Conservation (phyloP, 2,329 filamentous ascomycete species). For the Colletotrichum nymphaeae region DNA sequence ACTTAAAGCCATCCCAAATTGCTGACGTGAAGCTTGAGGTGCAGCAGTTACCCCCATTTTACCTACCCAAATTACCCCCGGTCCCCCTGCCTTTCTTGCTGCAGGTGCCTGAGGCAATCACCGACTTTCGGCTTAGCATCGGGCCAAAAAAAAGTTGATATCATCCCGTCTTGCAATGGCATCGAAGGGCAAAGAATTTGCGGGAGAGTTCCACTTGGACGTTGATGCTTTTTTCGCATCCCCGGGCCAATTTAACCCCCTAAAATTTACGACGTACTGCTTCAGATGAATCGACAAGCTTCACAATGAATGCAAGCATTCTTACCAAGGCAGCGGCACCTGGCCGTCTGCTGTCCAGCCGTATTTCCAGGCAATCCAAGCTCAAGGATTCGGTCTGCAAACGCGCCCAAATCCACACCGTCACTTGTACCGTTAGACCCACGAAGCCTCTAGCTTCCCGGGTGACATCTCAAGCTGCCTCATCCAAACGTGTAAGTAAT, state of each 20-base stretch:
- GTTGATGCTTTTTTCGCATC: constrained; percentile 25
- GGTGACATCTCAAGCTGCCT: constrained; percentile 42
- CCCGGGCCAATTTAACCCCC: constrained; percentile 23
- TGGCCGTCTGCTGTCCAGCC: constrained; percentile 52
- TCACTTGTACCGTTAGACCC: constrained; percentile 29
- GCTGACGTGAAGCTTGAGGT: constrained; percentile 21
- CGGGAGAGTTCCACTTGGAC: constrained; percentile 35
- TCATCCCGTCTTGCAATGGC: constrained; percentile 31
- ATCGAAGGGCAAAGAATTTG: constrained; percentile 43
- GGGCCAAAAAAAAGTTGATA: constrained; percentile 35
- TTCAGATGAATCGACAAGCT: constrained; percentile 34
- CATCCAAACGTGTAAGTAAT: constrained; percentile 37
- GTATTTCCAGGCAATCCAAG: constrained; percentile 52
- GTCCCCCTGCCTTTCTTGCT: background rate
- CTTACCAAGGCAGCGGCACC: constrained; percentile 59
- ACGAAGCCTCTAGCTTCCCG: constrained; percentile 38
- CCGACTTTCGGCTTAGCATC: constrained; percentile 33
- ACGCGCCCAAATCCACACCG: constrained; percentile 40
- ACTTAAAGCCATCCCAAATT: constrained; percentile 30
- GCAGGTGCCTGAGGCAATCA: constrained; percentile 25
- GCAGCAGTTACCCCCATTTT: constrained; percentile 10
- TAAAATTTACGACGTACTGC: constrained; percentile 24
- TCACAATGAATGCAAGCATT: constrained; percentile 60
- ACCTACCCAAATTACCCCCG: background rate
- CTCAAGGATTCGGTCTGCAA: constrained; percentile 54